A percentile compares a stretch with the other conserved stretches of the same genome.
Evolutionary conservation across 371 early-diverging fungal genomes (phyloP).

Genomic region (Umbelopsis sp.): DNA sequence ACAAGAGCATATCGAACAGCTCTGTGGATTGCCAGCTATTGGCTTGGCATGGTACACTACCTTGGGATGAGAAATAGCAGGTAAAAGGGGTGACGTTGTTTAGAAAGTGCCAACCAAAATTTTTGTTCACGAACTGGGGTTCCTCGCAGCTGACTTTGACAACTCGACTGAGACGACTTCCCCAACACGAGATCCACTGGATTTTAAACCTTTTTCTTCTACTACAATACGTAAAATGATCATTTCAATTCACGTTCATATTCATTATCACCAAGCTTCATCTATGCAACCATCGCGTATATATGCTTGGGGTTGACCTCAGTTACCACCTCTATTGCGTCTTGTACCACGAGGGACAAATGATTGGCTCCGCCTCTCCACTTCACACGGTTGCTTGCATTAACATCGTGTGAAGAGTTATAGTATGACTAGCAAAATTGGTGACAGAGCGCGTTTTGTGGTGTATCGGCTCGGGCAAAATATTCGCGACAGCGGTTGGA

Average conservation of each 20-base stretch:
- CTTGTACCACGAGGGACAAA: conserved; percentile 8
- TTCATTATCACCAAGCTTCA: too few relatives aligned
- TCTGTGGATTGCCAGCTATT: neutral
- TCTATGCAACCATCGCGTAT: too few relatives aligned
- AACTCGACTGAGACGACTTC: neutral
- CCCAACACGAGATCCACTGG: neutral
- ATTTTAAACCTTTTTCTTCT: too few relatives aligned
- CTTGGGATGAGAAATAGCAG: conserved; percentile 4
- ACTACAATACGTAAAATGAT: too few relatives aligned
- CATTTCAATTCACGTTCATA: too few relatives aligned
- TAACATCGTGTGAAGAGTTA: neutral
- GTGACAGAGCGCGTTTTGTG: too few relatives aligned
- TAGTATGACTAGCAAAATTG: too few relatives aligned
- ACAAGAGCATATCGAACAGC: neutral
- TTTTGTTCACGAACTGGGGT: conserved; percentile 15
- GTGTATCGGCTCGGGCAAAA: too few relatives aligned
- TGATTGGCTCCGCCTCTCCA: conserved; percentile 13
- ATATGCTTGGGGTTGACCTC: neutral
- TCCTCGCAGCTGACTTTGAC: conserved; percentile 12
- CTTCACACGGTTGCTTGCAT: conserved; percentile 13
- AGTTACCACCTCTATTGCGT: neutral
- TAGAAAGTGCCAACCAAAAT: neutral
- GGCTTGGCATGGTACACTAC: neutral
- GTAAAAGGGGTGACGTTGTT: conserved; percentile 14
- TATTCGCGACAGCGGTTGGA: too few relatives aligned